Conservation (phyloP, 805 yeast species). For the Candida maltosa region DNA sequence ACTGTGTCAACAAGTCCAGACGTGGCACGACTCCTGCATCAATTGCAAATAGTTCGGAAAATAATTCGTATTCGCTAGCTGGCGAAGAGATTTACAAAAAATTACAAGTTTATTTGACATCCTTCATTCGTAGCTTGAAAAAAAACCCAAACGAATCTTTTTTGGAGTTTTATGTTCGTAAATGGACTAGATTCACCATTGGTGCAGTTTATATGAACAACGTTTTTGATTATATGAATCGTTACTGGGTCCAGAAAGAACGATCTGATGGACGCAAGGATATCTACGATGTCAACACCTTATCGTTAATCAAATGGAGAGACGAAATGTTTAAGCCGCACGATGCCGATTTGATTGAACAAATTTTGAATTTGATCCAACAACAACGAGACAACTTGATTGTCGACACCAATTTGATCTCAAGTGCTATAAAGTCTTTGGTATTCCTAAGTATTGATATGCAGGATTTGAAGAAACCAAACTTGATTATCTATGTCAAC, state of each 20-base stretch:
- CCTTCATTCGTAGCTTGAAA: conserved; percentile 51
- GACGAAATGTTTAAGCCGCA: conserved; percentile 72
- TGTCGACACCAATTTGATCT: conserved; percentile 62
- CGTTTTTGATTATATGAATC: conserved; percentile 90
- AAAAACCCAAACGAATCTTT: conserved; percentile 62
- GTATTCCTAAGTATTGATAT: conserved; percentile 88
- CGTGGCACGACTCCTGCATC: conserved; percentile 13
- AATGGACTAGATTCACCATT: conserved; percentile 85
- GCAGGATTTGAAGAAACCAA: conserved; percentile 83
- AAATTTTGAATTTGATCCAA: conserved; percentile 73
- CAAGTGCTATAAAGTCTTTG: conserved; percentile 78
- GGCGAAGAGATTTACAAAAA: conserved; percentile 87
- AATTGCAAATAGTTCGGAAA: conserved; percentile 12
- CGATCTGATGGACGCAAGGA: conserved; percentile 89
- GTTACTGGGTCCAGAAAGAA: conserved; percentile 97
- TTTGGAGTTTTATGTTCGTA: conserved; percentile 76
- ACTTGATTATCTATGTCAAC: conserved; percentile 75
- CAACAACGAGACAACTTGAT: conserved; percentile 76
- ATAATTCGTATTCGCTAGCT: conserved; percentile 51
- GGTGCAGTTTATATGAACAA: conserved; percentile 92
- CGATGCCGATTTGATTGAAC: conserved; percentile 55
- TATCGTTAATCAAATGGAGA: conserved; percentile 87
- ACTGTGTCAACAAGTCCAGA: conserved; percentile 79
- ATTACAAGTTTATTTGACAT: conserved; percentile 61
- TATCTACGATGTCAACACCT: conserved; percentile 85